Base-by-base conservation (phyloP, 768 basidiomycete genomes). In the Holtermanniella nyarrowii region DNA sequence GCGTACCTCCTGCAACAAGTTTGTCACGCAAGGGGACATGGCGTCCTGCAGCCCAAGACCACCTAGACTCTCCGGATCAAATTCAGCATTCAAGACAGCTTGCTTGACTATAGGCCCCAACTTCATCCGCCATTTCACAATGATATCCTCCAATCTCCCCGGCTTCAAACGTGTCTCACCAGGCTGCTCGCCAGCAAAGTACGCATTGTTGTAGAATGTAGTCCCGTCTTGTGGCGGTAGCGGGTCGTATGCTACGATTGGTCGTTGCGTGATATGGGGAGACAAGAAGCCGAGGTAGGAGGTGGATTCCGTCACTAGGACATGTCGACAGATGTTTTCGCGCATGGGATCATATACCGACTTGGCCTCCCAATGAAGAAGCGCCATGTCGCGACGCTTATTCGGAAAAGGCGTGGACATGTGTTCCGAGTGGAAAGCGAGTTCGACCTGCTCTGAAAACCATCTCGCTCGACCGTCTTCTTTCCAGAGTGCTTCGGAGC, bases 401-500 rank as follows among this genome's bases (percentile, higher is more conserved):
- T n/a, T n/a, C n/a, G 31, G 31, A 16, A 7, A 16, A 37, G 10
- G 31, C 31, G 10, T 37, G 31, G 31, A 7, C 31, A 16, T 37
- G 7, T 37, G 31, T 7, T 7, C 31, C 31, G 31, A 7, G 10
- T 7, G 31, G 27, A 80, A 77, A 7, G 77, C 72, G 0, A 72
- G 56, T 2, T 72, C 66, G 42, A 83, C 74, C 1, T 80, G 82
- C n/a, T 73, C 68, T 1, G 78, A 63, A 59, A 95, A 81, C 90
- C 90, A 96, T 0, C 76, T 66, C 1, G 78, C 62, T 26, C 78
- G 74, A 0, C 68, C 62, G 0, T 83, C 74, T 13, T 83, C 81
- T 74, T 91, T 96, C 90, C 90, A 97, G 2, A 93, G 68, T 0
- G 81, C 68, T 7, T 72, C 76, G 0, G 87, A 85, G 5, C 88